A percentile compares a stretch with the other conserved stretches of the same genome.
phyloP scores from a whole-genome alignment of 139 green algal genomes.

The Coelastrella sp. region DNA sequence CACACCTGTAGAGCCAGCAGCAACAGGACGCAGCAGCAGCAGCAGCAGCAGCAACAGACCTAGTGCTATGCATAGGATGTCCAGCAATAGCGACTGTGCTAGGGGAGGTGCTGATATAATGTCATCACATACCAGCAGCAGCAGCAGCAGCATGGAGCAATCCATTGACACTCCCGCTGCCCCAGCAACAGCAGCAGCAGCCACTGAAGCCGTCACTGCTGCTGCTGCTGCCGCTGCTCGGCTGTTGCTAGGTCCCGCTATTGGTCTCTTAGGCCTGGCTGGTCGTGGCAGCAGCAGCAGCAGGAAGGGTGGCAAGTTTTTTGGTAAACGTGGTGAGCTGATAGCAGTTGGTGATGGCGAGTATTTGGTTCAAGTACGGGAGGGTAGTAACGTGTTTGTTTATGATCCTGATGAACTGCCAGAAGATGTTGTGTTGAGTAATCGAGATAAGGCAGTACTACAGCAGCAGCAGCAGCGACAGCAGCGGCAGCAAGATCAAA shows the following conservation, averaged over 20 bases:
- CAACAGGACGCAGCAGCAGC: not conserved
- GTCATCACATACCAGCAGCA: not conserved
- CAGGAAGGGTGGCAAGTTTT: not conserved
- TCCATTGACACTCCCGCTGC: not conserved
- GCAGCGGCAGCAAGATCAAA: conserved; percentile 26
- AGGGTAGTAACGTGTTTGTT: not conserved
- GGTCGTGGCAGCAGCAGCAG: not conserved
- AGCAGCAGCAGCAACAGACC: not conserved
- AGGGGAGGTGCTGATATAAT: too few relatives aligned
- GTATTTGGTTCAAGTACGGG: conserved; percentile 16
- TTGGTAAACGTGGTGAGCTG: conserved; percentile 11
- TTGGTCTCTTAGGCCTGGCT: not conserved
- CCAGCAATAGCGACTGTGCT: too few relatives aligned
- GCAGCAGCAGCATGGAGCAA: conserved; percentile 8
- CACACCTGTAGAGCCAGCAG: too few relatives aligned
- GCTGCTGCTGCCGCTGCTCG: conserved; percentile 9
- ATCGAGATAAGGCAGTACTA: not conserved
- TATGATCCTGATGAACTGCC: conserved; percentile 26
- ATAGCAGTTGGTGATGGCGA: conserved; percentile 1
- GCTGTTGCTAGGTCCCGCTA: conserved; percentile 2
- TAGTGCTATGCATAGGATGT: not conserved
- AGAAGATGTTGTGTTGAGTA: conserved; percentile 8
- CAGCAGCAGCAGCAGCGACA: not conserved
- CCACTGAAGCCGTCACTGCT: not conserved
- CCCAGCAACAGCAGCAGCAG: not conserved